Percentiles rank a stretch among this genome's conserved stretches.
These are phyloP conservation scores for Stropharia rugosoannulata DNA, from an alignment of 768 basidiomycete genomes.

Conservation along the genomic window DNA sequence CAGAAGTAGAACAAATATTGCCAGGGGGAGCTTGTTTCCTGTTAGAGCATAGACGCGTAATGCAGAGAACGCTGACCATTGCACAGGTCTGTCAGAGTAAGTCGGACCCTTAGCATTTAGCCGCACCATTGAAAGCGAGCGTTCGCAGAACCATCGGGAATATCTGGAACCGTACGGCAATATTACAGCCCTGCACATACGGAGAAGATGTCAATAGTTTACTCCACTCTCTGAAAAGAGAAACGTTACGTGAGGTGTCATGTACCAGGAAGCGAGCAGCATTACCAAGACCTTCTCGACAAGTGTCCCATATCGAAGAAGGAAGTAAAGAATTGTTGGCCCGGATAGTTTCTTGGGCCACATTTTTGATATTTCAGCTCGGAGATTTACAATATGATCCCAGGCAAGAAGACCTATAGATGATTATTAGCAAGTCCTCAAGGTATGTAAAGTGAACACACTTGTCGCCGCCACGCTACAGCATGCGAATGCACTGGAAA, in stretches of 20 bases:
- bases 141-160: conserved; percentile 28
- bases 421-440: neutral
- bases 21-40: conserved; percentile 21
- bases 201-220: neutral
- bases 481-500: conserved; percentile 26
- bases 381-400: conserved; percentile 28
- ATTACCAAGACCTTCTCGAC: conserved; percentile 28
- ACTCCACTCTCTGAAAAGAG: no score
- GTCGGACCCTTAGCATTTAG: neutral
- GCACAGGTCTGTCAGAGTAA: neutral
- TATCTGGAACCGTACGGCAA: conserved; percentile 29
- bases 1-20: conserved; percentile 23
- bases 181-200: conserved; percentile 20
- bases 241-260: conserved; percentile 26
- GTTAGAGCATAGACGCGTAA: conserved; percentile 27
- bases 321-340: conserved; percentile 23
- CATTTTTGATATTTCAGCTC: conserved; percentile 23
- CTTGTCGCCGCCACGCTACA: conserved; percentile 30
- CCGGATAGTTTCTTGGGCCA: conserved; percentile 29
- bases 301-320: conserved; percentile 29
- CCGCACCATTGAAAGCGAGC: conserved; percentile 17
- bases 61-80: conserved; percentile 26
- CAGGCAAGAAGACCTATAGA: conserved; percentile 26
- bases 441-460: conserved; percentile 1
- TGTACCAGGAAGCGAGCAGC: conserved; percentile 30